A percentile compares a stretch with the other conserved stretches of the same genome.
Conservation (phyloP, 2,329 filamentous ascomycete species). For the Colletotrichum siamense region DNA sequence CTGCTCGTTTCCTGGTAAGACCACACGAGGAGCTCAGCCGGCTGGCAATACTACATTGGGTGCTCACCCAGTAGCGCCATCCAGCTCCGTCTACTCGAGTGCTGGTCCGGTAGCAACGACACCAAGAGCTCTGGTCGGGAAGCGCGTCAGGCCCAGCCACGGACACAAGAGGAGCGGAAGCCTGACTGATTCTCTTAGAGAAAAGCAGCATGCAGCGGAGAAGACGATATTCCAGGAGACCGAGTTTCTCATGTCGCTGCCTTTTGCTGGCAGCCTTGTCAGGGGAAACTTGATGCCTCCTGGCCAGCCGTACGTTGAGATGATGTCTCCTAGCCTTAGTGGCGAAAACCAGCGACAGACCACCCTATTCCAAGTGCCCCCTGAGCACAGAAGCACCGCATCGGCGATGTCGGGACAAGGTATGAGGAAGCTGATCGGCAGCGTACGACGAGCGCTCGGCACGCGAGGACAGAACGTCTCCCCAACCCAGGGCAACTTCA, state of each 20-base stretch:
- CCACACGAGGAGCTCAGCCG: slow-evolving; percentile 39
- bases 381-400: slow-evolving; percentile 39
- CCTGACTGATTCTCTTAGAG: slow-evolving; percentile 80
- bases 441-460: slow-evolving; percentile 82
- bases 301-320: slow-evolving; percentile 79
- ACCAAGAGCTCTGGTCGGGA: slow-evolving; percentile 62
- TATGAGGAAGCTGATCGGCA: slow-evolving; percentile 86
- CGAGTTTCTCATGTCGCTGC: slow-evolving; percentile 65
- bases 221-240: slow-evolving; percentile 55
- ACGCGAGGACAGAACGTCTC: slow-evolving; percentile 54
- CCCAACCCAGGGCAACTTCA: slow-evolving; percentile 51
- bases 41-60: slow-evolving; percentile 46
- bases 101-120: slow-evolving; percentile 61
- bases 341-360: slow-evolving; percentile 56
- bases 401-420: slow-evolving; percentile 73
- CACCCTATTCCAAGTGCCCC: slow-evolving; percentile 53
- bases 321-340: slow-evolving; percentile 57
- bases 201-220: slow-evolving; percentile 61
- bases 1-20: slow-evolving; percentile 67
- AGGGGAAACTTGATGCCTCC: slow-evolving; percentile 86
- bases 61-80: slow-evolving; percentile 59
- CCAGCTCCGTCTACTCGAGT: slow-evolving; percentile 52
- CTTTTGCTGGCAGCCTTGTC: slow-evolving; percentile 83
- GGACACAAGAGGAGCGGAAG: slow-evolving; percentile 86
- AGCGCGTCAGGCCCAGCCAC: slow-evolving; percentile 62